Percentiles rank a stretch among this genome's conserved stretches.
Conservation (phyloP, 1,284 basidiomycete genomes). For the Ganoderma boninense region DNA sequence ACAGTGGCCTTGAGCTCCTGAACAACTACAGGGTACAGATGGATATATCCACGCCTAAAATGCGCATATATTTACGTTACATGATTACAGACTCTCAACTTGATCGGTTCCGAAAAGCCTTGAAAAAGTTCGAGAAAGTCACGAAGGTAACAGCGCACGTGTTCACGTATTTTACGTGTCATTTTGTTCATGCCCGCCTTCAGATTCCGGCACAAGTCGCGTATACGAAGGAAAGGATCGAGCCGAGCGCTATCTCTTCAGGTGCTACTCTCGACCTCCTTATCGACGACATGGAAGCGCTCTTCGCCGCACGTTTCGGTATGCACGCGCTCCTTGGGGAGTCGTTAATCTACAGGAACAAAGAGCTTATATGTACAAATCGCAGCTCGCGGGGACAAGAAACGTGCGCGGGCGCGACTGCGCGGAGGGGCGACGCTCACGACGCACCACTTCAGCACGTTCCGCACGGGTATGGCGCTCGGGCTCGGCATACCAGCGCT, state of each 20-base stretch:
- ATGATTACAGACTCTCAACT: conserved; percentile 76
- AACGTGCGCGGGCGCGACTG: conserved; percentile 78
- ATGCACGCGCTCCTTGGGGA: conserved; percentile 32
- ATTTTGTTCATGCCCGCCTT: background rate
- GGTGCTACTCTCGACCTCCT: conserved; percentile 70
- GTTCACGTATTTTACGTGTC: background rate
- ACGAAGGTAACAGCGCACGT: conserved; percentile 60
- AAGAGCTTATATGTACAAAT: background rate
- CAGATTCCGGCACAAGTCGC: conserved; percentile 70
- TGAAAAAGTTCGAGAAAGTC: conserved; percentile 95
- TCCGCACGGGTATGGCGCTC: conserved; percentile 79
- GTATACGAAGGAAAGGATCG: conserved; percentile 62
- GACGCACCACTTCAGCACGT: conserved; percentile 82
- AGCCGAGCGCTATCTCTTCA: conserved; percentile 67
- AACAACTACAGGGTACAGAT: conserved; percentile 82
- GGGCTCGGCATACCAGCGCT: conserved; percentile 85
- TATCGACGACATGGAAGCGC: conserved; percentile 77
- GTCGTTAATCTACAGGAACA: background rate
- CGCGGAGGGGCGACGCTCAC: conserved; percentile 62
- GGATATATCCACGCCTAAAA: conserved; percentile 32
- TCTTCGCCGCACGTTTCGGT: conserved; percentile 83
- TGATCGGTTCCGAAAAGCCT: conserved; percentile 89
- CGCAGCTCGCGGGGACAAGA: conserved; percentile 83
- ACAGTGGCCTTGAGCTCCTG: conserved; percentile 77
- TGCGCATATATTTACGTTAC: background rate